These are phyloP conservation scores for Colletotrichum karsti DNA, from an alignment of 2,329 filamentous ascomycete genomes.

Conservation along the genomic window DNA sequence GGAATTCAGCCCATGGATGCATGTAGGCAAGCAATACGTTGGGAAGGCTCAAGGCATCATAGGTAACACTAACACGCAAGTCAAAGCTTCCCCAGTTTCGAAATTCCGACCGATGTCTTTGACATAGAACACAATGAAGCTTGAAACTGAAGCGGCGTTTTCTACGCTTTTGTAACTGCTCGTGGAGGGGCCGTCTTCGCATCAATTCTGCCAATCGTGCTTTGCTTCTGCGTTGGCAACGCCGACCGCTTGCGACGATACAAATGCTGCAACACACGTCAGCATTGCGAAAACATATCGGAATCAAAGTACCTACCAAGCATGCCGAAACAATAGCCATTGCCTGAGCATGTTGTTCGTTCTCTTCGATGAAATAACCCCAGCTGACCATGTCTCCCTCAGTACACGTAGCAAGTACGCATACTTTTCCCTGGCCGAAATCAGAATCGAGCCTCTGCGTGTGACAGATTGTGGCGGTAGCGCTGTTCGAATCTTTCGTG, in stretches of 20 bases:
- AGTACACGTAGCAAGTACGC: neutral
- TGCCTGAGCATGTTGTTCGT: neutral
- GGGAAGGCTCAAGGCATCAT: too few relatives aligned
- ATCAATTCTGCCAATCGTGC: neutral
- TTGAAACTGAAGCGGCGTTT: too few relatives aligned
- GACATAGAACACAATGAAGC: neutral
- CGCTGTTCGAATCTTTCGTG: neutral
- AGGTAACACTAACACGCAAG: too few relatives aligned
- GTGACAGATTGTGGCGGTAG: neutral
- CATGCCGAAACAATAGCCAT: constrained; percentile 6
- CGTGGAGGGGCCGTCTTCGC: neutral
- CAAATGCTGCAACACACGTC: neutral
- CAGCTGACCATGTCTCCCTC: neutral
- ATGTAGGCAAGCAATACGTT: too few relatives aligned
- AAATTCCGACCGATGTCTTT: too few relatives aligned
- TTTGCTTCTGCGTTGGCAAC: neutral
- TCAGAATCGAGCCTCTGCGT: neutral
- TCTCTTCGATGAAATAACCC: neutral
- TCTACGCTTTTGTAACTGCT: neutral
- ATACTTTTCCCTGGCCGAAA: neutral
- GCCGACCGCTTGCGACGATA: neutral
- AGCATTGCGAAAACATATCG: neutral
- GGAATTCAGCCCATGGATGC: too few relatives aligned
- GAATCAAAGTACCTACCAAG: neutral
- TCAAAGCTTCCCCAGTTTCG: too few relatives aligned